Base-by-base conservation (phyloP, 2,329 filamentous ascomycete species). In the Ilyonectria sp. region DNA sequence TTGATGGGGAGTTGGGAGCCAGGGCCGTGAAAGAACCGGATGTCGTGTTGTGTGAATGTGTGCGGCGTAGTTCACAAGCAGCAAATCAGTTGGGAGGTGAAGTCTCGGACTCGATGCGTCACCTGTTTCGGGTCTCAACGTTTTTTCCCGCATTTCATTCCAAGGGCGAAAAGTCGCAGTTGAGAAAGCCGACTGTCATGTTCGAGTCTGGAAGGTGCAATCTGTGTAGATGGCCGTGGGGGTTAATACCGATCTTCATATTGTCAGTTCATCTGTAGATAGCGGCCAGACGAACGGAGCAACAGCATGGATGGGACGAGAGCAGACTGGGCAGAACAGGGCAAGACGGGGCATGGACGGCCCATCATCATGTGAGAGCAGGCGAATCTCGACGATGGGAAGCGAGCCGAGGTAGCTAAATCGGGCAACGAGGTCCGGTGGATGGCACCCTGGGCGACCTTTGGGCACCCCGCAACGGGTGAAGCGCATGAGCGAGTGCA, bases 371-470 rank as follows among this genome's bases (percentile, higher is more conserved):
- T 69, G 68, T 70, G 68, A 66, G 65, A 60, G 29, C 19, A 2
- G n/a, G 44, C 44, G 50, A 53, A 43, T 56, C 19, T 56, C 9
- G 37, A 62, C 40, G 31, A 54, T 58, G 68, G 35, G 43, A 61
- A 47, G 56, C 60, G 59, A 69, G 49, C 69, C 67, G 67, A 70
- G 69, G 69, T 59, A 54, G 35, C 69, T 55, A 61, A 67, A 70
- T 69, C 60, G 60, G 69, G 69, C 52, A 67, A 53, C 35, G 63
- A 44, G 29, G 63, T 59, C 69, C 66, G 67, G 35, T 57, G 54
- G 52, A 70, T 69, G 62, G 64, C 61, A 70, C 66, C 62, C 40
- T 58, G 19, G 31, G 23, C 13, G 40, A 21, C 35, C 50, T 35
- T 10, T 53, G 53, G 59, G 50, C 23, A 31, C 65, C 68, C 65